These are phyloP conservation scores for Herpotrichia juniperi DNA, from an alignment of 2,329 filamentous ascomycete species.

Conservation along the genomic window DNA sequence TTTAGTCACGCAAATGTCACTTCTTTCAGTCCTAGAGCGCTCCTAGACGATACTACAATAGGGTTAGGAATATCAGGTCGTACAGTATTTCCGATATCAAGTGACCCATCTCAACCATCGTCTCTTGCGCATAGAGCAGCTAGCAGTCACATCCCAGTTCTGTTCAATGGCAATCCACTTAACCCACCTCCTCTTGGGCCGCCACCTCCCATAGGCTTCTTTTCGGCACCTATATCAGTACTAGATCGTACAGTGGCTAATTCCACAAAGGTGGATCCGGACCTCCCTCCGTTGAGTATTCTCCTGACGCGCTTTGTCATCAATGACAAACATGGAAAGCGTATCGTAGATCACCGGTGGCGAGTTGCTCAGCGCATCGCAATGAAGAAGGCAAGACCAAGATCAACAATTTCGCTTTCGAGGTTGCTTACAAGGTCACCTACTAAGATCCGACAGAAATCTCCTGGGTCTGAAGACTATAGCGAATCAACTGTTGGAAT, in stretches of 20 bases:
- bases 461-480: background rate
- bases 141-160: background rate
- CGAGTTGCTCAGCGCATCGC: conserved; percentile 12
- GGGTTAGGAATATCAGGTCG: background rate
- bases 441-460: background rate
- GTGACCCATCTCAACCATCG: conserved; percentile 1
- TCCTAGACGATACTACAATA: background rate
- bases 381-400: background rate
- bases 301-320: conserved; percentile 24
- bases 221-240: conserved; percentile 23
- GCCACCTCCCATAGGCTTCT: conserved; percentile 25
- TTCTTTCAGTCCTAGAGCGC: conserved; percentile 2
- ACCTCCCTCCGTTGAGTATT: conserved; percentile 1
- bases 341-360: conserved; percentile 29
- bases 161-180: background rate
- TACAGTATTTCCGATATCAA: background rate
- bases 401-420: background rate
- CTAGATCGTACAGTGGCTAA: background rate
- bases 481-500: background rate
- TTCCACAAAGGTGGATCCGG: background rate
- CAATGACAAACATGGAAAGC: conserved; percentile 14
- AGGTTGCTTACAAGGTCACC: background rate
- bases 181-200: conserved; percentile 6
- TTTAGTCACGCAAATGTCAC: conserved; percentile 3
- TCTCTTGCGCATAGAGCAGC: background rate